phyloP scores from a whole-genome alignment of 2,329 filamentous ascomycete genomes.

The Colletotrichum viniferum region DNA sequence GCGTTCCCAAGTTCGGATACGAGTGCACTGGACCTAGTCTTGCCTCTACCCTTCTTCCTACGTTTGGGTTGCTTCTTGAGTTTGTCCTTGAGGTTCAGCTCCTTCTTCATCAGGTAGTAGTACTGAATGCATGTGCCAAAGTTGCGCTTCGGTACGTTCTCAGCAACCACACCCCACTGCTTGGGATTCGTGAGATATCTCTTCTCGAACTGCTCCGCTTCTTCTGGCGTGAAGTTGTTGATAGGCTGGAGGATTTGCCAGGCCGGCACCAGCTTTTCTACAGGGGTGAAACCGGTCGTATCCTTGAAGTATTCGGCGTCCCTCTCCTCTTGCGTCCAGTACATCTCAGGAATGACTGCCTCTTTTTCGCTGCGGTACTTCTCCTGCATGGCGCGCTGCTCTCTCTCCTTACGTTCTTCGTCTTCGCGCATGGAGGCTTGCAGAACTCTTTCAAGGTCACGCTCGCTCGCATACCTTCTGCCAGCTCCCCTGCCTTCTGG shows the following conservation, averaged over 20 bases:
- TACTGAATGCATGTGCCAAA: conserved; percentile 85
- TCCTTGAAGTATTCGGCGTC: conserved; percentile 66
- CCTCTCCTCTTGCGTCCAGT: conserved; percentile 65
- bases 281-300: conserved; percentile 66
- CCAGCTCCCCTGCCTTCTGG: conserved; percentile 59
- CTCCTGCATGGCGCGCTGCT: conserved; percentile 66
- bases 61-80: conserved; percentile 67
- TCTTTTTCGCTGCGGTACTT: conserved; percentile 79
- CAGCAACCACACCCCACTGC: conserved; percentile 81
- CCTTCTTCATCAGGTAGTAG: conserved; percentile 82
- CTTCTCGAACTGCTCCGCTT: conserved; percentile 73
- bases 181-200: conserved; percentile 78
- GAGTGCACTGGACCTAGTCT: conserved; percentile 66
- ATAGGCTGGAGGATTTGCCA: conserved; percentile 76
- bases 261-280: conserved; percentile 69
- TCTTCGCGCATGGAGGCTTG: conserved; percentile 75
- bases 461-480: conserved; percentile 70
- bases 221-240: conserved; percentile 76
- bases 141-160: conserved; percentile 68
- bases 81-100: conserved; percentile 78
- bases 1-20: conserved; percentile 69
- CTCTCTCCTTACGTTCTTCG: conserved; percentile 72
- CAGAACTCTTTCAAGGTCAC: conserved; percentile 74
- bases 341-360: conserved; percentile 74
- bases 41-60: conserved; percentile 53